These are phyloP conservation scores for Megacollybia marginata DNA, from an alignment of 768 basidiomycete species.

Conservation along the genomic window DNA sequence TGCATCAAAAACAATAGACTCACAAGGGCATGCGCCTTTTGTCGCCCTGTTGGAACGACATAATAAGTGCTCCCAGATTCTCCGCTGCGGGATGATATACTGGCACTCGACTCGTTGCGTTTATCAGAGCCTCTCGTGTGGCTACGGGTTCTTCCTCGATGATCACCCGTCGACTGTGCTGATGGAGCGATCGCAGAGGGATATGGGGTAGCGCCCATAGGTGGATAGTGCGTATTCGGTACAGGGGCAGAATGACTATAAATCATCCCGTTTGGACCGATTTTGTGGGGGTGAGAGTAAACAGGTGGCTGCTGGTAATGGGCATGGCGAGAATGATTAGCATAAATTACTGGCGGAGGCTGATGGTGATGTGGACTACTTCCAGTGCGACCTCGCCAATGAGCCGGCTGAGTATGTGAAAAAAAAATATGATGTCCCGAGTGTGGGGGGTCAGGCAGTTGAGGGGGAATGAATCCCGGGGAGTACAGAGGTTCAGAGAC, in stretches of 20 bases:
- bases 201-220: conserved; percentile 27
- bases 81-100: conserved; percentile 36
- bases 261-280: conserved; percentile 54
- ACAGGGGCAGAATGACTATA: conserved; percentile 64
- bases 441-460: conserved; percentile 28
- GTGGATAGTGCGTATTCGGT: conserved; percentile 32
- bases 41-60: conserved; percentile 61
- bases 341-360: conserved; percentile 51
- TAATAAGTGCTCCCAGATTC: conserved; percentile 71
- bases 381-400: conserved; percentile 26
- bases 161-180: not conserved
- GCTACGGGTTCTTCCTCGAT: conserved; percentile 8
- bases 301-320: conserved; percentile 57
- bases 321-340: conserved; percentile 38
- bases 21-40: conserved; percentile 71
- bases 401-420: conserved; percentile 20
- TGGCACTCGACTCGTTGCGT: conserved; percentile 9
- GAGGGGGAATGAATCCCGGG: conserved; percentile 10
- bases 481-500: conserved; percentile 18
- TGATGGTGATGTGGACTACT: conserved; percentile 21
- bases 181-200: conserved; percentile 27
- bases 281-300: conserved; percentile 44
- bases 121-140: conserved; percentile 15
- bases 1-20: conserved; percentile 26
- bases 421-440: conserved; percentile 24